Conservation (phyloP, 192 early-diverging fungal species). For the Coemansia asiatica region DNA sequence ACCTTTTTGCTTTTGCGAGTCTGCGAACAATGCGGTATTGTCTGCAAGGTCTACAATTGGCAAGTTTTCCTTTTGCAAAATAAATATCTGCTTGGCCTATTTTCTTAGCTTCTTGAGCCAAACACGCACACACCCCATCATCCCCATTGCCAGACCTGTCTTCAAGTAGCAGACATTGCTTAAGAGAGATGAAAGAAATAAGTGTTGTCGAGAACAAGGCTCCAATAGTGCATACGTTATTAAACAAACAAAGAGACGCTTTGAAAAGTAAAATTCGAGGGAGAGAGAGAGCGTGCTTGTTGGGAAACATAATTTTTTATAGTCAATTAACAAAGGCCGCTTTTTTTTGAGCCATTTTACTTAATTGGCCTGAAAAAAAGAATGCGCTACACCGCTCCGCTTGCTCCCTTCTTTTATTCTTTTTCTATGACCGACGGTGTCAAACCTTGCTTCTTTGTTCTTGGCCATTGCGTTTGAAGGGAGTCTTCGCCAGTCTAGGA, state of each 20-base stretch:
- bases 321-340: background rate
- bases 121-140: background rate
- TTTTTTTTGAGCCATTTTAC: background rate
- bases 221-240: conserved; percentile 5
- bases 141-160: background rate
- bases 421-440: background rate
- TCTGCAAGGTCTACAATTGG: background rate
- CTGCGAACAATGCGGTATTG: background rate
- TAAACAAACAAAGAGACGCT: conserved; percentile 5
- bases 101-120: background rate
- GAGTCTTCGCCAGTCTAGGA: background rate
- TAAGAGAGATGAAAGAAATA: background rate
- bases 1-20: background rate
- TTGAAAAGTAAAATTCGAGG: conserved; percentile 9
- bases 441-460: conserved; percentile 1
- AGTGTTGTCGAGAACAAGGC: conserved; percentile 1
- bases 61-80: background rate
- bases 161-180: background rate
- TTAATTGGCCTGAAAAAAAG: background rate
- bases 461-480: background rate
- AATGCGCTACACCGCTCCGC: background rate
- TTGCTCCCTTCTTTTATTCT: background rate
- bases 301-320: background rate
- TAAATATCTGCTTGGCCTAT: background rate
- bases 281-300: conserved; percentile 9